These are phyloP conservation scores for Hypoxylon sp. DNA, from an alignment of 2,329 filamentous ascomycete genomes.

Conservation along the genomic window DNA sequence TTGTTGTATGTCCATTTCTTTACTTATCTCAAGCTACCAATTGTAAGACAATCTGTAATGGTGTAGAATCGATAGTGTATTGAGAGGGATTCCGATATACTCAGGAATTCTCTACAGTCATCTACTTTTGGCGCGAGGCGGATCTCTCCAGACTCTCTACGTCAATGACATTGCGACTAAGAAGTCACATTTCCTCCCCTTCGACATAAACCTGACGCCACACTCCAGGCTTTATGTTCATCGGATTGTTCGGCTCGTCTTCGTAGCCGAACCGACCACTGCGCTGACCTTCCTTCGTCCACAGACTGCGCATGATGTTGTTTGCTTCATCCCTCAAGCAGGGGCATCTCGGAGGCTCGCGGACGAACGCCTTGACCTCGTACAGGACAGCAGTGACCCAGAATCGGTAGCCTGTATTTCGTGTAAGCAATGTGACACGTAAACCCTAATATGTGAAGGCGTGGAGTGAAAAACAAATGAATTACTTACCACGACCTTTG, in stretches of 20 bases:
- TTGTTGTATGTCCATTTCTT: no score
- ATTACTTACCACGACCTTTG: slow-evolving; percentile 14
- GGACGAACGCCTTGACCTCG: background rate
- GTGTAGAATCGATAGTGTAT: no score
- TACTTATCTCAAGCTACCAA: no score
- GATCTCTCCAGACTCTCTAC: no score
- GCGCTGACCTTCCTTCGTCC: background rate
- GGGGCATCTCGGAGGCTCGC: background rate
- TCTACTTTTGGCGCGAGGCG: no score
- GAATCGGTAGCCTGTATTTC: slow-evolving; percentile 5
- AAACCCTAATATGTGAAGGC: background rate
- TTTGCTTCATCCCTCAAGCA: slow-evolving; percentile 1
- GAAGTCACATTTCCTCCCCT: background rate
- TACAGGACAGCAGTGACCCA: background rate
- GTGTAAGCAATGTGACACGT: slow-evolving; percentile 2
- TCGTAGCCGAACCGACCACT: background rate
- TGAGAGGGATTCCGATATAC: no score
- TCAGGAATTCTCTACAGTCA: no score
- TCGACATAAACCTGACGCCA: background rate
- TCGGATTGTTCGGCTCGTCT: slow-evolving; percentile 1
- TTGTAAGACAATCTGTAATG: no score
- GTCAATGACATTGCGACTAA: no score
- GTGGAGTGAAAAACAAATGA: background rate
- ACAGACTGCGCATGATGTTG: slow-evolving; percentile 5
- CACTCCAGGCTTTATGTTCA: background rate